A percentile compares a stretch with the other conserved stretches of the same genome.
These are phyloP conservation scores for Hypoxylon sp. DNA, from an alignment of 2,329 filamentous ascomycete species.

Conservation along the genomic window DNA sequence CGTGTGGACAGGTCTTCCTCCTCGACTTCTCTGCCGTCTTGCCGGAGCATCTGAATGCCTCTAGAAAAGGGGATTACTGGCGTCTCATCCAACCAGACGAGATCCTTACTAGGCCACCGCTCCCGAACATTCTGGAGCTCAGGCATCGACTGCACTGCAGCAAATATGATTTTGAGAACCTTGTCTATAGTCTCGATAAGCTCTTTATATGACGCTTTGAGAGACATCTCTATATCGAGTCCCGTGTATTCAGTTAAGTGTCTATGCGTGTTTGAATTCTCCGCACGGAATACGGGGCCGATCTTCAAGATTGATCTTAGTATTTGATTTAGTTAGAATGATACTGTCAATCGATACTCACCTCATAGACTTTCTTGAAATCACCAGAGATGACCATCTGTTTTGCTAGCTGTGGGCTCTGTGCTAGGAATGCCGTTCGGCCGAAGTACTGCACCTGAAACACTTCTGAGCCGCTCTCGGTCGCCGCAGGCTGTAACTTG, in stretches of 20 bases:
- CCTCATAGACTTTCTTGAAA: conserved; percentile 66
- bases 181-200: conserved; percentile 82
- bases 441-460: conserved; percentile 94
- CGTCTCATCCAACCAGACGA: conserved; percentile 88
- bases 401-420: conserved; percentile 92
- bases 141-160: conserved; percentile 62
- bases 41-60: conserved; percentile 82
- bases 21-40: conserved; percentile 79
- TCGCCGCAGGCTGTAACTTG: conserved; percentile 89
- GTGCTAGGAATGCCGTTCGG: conserved; percentile 86
- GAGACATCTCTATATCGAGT: conserved; percentile 91
- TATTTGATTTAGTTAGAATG: neutral
- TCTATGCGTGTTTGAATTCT: conserved; percentile 94
- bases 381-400: conserved; percentile 93
- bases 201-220: conserved; percentile 90
- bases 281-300: conserved; percentile 89
- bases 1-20: conserved; percentile 86
- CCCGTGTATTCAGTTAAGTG: conserved; percentile 96
- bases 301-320: conserved; percentile 81
- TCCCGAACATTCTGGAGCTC: conserved; percentile 84
- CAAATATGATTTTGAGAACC: conserved; percentile 84
- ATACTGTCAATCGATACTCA: neutral
- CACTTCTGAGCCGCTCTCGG: conserved; percentile 90
- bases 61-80: conserved; percentile 84
- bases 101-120: conserved; percentile 86